A percentile compares a stretch with the other conserved stretches of the same genome.
phyloP scores from a whole-genome alignment of 345 rosid genomes.

The Noccaea caerulescens region DNA sequence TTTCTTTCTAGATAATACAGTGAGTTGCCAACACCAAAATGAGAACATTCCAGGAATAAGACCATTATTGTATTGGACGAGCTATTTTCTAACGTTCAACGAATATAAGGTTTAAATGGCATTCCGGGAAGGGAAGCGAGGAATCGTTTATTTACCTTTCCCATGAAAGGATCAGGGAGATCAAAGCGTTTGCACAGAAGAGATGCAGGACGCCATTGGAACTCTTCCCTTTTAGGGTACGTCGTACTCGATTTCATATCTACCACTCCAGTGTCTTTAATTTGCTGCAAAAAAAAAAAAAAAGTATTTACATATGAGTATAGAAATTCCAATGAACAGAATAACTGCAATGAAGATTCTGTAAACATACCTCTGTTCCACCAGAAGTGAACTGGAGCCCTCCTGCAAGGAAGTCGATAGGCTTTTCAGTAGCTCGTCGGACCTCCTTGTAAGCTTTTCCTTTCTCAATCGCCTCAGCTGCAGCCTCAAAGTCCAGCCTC shows the following conservation, averaged over 20 bases:
- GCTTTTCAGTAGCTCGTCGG: conserved; percentile 47
- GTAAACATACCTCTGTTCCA: conserved; percentile 65
- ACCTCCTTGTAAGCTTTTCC: conserved; percentile 60
- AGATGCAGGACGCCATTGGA: conserved; percentile 89
- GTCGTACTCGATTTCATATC: conserved; percentile 48
- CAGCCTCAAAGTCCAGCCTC: conserved; percentile 95
- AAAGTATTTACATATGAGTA: conserved; percentile 16
- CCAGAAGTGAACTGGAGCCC: conserved; percentile 78
- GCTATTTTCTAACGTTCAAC: conserved; percentile 8
- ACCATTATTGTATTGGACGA: background rate
- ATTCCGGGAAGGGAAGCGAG: conserved; percentile 13
- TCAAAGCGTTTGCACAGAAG: conserved; percentile 97
- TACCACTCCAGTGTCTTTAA: conserved; percentile 54
- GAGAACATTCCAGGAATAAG: conserved; percentile 8
- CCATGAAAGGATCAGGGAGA: conserved; percentile 90
- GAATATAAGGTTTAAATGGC: background rate
- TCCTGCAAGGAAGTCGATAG: conserved; percentile 59
- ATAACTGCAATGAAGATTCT: conserved; percentile 21
- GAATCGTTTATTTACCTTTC: conserved; percentile 64
- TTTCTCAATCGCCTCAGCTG: conserved; percentile 87
- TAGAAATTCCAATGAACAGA: conserved; percentile 31
- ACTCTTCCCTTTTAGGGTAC: conserved; percentile 87
- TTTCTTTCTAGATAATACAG: background rate
- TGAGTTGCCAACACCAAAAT: background rate
- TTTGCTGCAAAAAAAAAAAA: conserved; percentile 58